Conservation (phyloP, 2,329 filamentous ascomycete genomes). For the Ophiostoma tasmaniense region DNA sequence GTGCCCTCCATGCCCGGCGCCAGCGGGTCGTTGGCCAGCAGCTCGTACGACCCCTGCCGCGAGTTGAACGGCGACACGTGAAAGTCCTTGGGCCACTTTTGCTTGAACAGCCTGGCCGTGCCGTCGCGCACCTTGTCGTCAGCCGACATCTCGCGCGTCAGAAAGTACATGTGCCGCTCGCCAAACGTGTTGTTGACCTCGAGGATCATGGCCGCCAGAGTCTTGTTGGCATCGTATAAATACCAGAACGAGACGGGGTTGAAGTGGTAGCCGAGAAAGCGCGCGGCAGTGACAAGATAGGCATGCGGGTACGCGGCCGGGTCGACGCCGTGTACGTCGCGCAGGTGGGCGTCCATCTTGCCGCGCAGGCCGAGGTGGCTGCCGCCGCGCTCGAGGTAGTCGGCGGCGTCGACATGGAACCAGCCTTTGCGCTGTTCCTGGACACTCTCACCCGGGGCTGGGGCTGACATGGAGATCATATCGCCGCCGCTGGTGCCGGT, state of each 20-base stretch:
- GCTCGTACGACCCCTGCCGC: conserved; percentile 45
- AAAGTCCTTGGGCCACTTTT: conserved; percentile 60
- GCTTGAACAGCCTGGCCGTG: conserved; percentile 32
- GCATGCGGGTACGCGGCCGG: conserved; percentile 54
- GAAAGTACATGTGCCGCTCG: conserved; percentile 56
- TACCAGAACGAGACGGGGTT: conserved; percentile 77
- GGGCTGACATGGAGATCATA: conserved; percentile 40
- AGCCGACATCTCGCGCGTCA: conserved; percentile 31
- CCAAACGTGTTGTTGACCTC: conserved; percentile 74
- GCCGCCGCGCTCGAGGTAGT: conserved; percentile 52
- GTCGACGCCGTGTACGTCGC: conserved; percentile 42
- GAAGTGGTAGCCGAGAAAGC: conserved; percentile 61
- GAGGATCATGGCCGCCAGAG: conserved; percentile 56
- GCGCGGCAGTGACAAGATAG: conserved; percentile 63
- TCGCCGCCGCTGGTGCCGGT: conserved; percentile 42
- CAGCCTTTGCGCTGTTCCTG: conserved; percentile 31
- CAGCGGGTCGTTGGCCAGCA: conserved; percentile 42
- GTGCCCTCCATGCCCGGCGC: conserved; percentile 30
- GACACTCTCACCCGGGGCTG: background rate
- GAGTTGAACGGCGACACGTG: conserved; percentile 71
- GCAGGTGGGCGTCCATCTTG: conserved; percentile 55
- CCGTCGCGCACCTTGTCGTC: background rate
- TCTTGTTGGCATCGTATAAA: conserved; percentile 52
- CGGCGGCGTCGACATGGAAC: conserved; percentile 50
- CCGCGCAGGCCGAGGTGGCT: conserved; percentile 46